These are phyloP conservation scores for Alternaria sp. DNA, from an alignment of 2,329 filamentous ascomycete genomes.

Conservation along the genomic window DNA sequence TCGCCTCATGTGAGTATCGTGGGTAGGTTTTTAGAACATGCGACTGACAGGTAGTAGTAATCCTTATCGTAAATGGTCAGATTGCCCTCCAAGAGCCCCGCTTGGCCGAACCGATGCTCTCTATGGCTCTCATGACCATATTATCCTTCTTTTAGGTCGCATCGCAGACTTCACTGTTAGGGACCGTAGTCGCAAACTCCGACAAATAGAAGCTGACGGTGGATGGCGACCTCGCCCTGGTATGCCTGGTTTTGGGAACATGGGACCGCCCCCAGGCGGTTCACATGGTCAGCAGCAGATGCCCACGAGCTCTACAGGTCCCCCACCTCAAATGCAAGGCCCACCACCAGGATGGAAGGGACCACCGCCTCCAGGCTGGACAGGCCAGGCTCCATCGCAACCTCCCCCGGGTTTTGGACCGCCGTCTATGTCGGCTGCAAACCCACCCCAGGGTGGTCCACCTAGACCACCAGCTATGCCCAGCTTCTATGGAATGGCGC, in stretches of 20 bases:
- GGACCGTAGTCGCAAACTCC: slow-evolving; percentile 81
- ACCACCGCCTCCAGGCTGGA: slow-evolving; percentile 27
- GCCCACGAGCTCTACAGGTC: slow-evolving; percentile 32
- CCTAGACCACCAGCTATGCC: slow-evolving; percentile 46
- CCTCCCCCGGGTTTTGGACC: slow-evolving; percentile 27
- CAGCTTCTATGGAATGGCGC: slow-evolving; percentile 63
- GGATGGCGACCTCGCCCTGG: slow-evolving; percentile 63
- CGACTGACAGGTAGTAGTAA: slow-evolving; percentile 64
- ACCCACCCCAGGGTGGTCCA: slow-evolving; percentile 21
- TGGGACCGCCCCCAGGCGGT: slow-evolving; percentile 45
- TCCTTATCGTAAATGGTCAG: slow-evolving; percentile 82
- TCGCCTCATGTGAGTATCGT: slow-evolving; percentile 75
- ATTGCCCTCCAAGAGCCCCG: slow-evolving; percentile 84
- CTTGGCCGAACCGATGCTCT: slow-evolving; percentile 80
- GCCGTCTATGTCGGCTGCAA: slow-evolving; percentile 12
- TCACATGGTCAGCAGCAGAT: slow-evolving; percentile 35
- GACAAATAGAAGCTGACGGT: slow-evolving; percentile 67
- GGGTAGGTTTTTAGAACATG: not conserved
- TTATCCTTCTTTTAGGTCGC: slow-evolving; percentile 82
- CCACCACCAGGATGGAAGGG: slow-evolving; percentile 31
- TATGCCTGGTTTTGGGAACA: slow-evolving; percentile 52
- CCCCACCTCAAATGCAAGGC: slow-evolving; percentile 38
- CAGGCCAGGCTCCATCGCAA: slow-evolving; percentile 29
- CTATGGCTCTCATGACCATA: slow-evolving; percentile 88
- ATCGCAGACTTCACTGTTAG: slow-evolving; percentile 79